Conservation (phyloP, 1,284 basidiomycete species). For the Cutaneotrichosporon sp. region DNA sequence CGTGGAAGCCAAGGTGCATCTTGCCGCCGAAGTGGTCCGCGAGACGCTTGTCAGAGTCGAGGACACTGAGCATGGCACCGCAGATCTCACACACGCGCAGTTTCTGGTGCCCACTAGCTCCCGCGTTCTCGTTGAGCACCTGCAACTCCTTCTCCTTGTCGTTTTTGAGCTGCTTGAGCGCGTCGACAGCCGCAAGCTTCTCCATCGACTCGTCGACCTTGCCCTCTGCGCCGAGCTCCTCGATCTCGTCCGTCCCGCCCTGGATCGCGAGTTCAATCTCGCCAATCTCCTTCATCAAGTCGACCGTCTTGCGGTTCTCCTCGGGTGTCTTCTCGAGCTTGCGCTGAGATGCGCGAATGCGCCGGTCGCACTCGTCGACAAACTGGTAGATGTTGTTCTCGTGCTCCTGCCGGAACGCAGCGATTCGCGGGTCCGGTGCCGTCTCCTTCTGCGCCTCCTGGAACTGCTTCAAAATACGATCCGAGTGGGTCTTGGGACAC, state of each 20-base stretch:
- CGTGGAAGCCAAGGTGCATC: constrained; percentile 99
- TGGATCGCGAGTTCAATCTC: constrained; percentile 99
- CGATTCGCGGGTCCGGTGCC: constrained; percentile 74
- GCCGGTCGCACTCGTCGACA: constrained; percentile 96
- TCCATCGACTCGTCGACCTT: constrained; percentile 98
- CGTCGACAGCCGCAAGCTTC: constrained; percentile 96
- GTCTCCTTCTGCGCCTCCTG: constrained; percentile 70
- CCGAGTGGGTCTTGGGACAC: constrained; percentile 94
- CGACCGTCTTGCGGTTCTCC: constrained; percentile 97
- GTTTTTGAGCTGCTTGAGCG: constrained; percentile 89
- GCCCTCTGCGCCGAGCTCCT: constrained; percentile 90
- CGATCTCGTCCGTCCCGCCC: constrained; percentile 97
- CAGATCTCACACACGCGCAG: constrained; percentile 98
- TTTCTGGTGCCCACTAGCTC: constrained; percentile 98
- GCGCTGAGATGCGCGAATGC: constrained; percentile 89
- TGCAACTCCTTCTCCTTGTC: constrained; percentile 98
- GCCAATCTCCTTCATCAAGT: constrained; percentile 98
- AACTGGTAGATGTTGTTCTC: constrained; percentile 93
- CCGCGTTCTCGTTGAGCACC: constrained; percentile 94
- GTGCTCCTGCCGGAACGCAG: constrained; percentile 86
- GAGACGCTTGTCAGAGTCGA: constrained; percentile 96
- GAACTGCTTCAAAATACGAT: constrained; percentile 90
- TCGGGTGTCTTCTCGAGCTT: constrained; percentile 98
- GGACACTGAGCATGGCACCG: constrained; percentile 94
- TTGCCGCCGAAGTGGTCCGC: constrained; percentile 99